A percentile compares a stretch with the other conserved stretches of the same genome.
phyloP scores from a whole-genome alignment of 2,329 filamentous ascomycete genomes.

The Botrytis squamosa region DNA sequence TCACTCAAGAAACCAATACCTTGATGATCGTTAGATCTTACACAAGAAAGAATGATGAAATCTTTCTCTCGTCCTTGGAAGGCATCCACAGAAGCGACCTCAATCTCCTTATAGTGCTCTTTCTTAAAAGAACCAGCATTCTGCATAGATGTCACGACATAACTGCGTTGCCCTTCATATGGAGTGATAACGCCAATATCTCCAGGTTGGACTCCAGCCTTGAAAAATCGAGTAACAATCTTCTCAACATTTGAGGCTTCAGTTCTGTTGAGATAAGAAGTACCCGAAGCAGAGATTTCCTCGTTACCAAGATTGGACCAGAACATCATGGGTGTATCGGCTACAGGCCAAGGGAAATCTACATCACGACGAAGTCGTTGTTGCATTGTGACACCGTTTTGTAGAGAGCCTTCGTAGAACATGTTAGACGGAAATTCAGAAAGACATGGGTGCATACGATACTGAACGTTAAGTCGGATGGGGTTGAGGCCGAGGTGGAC shows the following conservation, averaged over 20 bases:
- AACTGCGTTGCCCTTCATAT: slow-evolving; percentile 97
- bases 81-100: slow-evolving; percentile 96
- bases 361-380: slow-evolving; percentile 88
- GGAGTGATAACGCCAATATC: slow-evolving; percentile 98
- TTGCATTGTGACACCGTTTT: slow-evolving; percentile 91
- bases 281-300: slow-evolving; percentile 96
- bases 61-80: slow-evolving; percentile 99
- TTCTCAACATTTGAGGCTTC: slow-evolving; percentile 98
- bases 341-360: slow-evolving; percentile 96
- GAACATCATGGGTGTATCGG: slow-evolving; percentile 98
- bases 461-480: slow-evolving; percentile 93
- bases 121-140: slow-evolving; percentile 97
- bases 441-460: slow-evolving; percentile 97
- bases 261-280: slow-evolving; percentile 95
- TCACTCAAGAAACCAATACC: slow-evolving; percentile 99
- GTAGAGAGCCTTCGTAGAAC: slow-evolving; percentile 97
- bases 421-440: slow-evolving; percentile 98
- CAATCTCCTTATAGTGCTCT: slow-evolving; percentile 96
- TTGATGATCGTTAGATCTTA: slow-evolving; percentile 97
- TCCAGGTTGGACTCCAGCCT: slow-evolving; percentile 88
- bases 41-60: slow-evolving; percentile 96
- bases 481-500: slow-evolving; percentile 88
- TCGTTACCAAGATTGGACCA: slow-evolving; percentile 98
- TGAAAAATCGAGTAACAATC: slow-evolving; percentile 97
- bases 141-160: slow-evolving; percentile 99